These are phyloP conservation scores for Cladophialophora chaetospira DNA, from an alignment of 2,329 filamentous ascomycete genomes.

Conservation along the genomic window DNA sequence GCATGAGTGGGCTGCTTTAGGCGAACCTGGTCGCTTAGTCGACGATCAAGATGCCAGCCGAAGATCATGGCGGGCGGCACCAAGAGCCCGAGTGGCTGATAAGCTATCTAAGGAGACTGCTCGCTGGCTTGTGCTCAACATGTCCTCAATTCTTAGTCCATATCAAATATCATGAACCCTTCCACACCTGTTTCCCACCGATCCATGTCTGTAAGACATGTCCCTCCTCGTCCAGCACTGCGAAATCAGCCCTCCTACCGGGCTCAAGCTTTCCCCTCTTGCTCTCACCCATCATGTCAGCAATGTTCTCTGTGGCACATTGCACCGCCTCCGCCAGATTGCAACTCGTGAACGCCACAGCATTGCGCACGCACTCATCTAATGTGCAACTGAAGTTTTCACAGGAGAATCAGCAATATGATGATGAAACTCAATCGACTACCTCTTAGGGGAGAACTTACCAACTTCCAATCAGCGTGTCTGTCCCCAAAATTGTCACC, in stretches of 20 bases:
- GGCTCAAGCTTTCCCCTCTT: constrained; percentile 47
- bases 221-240: constrained; percentile 49
- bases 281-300: constrained; percentile 52
- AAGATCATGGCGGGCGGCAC: constrained; percentile 2
- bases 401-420: no score
- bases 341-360: constrained; percentile 47
- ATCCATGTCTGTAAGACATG: constrained; percentile 56
- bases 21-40: constrained; percentile 9
- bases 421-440: no score
- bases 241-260: constrained; percentile 53
- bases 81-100: neutral
- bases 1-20: constrained; percentile 1
- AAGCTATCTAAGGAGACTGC: neutral
- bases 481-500: constrained; percentile 55
- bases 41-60: constrained; percentile 9
- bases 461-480: constrained; percentile 59
- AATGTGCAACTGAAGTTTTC: no score
- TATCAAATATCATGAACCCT: neutral
- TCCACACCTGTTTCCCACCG: constrained; percentile 49
- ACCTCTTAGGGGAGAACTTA: no score
- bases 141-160: neutral
- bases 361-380: constrained; percentile 54
- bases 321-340: constrained; percentile 51
- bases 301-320: constrained; percentile 55
- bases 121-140: no score